Percentiles rank a stretch among this genome's conserved stretches.
Conservation (phyloP, 768 basidiomycete species). For the Naganishia randhawae region DNA sequence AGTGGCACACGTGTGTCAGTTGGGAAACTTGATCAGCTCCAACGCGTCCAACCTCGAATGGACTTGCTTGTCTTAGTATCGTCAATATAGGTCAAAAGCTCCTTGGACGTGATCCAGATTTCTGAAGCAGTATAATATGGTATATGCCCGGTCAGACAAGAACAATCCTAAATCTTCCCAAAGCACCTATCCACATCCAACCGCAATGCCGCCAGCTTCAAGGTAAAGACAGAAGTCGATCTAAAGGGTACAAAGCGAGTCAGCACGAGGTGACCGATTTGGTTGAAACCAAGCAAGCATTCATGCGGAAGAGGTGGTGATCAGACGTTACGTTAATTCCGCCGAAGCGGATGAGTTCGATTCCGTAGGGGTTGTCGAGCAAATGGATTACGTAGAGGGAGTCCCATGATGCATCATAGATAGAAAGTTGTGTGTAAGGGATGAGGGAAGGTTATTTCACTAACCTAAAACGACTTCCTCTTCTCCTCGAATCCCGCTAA, state of each 20-base stretch:
- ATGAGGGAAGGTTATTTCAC: not conserved
- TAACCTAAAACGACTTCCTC: too few species aligned
- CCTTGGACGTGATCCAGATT: too few species aligned
- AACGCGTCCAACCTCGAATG: too few species aligned
- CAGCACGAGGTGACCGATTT: not conserved
- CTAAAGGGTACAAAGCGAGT: conserved; percentile 4
- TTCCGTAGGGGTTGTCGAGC: conserved; percentile 49
- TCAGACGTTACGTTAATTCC: conserved; percentile 47
- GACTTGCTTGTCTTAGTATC: too few species aligned
- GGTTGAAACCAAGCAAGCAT: not conserved
- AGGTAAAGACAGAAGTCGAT: not conserved
- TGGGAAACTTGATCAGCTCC: too few species aligned
- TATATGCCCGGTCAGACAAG: not conserved
- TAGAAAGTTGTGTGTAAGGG: conserved; percentile 6
- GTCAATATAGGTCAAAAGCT: not conserved
- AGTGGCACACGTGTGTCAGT: too few species aligned
- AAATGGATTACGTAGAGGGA: conserved; percentile 50
- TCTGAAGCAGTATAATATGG: not conserved
- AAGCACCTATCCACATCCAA: not conserved
- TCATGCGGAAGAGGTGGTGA: conserved; percentile 23
- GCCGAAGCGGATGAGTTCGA: conserved; percentile 52
- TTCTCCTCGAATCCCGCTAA: conserved; percentile 3
- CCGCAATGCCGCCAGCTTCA: conserved; percentile 3
- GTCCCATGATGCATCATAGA: conserved; percentile 49
- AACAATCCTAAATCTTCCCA: not conserved